These are phyloP conservation scores for Zopfia rhizophila DNA, from an alignment of 2,329 filamentous ascomycete genomes.

Conservation along the genomic window DNA sequence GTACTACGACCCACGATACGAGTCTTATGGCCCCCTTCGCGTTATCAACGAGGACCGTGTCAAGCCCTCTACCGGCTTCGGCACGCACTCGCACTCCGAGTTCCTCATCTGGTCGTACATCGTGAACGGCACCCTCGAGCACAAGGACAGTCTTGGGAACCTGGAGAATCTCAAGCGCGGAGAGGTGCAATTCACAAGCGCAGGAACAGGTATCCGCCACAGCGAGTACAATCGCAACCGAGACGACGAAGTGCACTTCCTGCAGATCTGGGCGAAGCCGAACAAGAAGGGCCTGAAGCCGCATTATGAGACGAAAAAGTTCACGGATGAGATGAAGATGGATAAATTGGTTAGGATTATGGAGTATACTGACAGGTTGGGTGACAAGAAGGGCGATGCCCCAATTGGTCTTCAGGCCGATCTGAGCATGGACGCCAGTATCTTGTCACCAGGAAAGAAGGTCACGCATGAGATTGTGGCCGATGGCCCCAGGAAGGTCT, in stretches of 20 bases:
- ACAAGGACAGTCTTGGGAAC: constrained; percentile 84
- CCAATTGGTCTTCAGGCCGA: constrained; percentile 88
- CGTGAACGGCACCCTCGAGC: constrained; percentile 84
- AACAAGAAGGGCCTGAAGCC: constrained; percentile 78
- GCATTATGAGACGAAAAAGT: constrained; percentile 79
- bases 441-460: constrained; percentile 71
- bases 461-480: constrained; percentile 80
- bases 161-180: constrained; percentile 77
- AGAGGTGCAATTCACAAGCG: constrained; percentile 90
- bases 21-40: constrained; percentile 78
- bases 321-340: constrained; percentile 77
- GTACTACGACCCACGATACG: constrained; percentile 74
- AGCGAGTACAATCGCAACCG: constrained; percentile 83
- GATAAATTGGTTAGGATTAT: constrained; percentile 78
- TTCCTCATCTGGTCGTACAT: constrained; percentile 93
- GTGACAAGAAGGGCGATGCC: constrained; percentile 71
- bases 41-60: constrained; percentile 93
- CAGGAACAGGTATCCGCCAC: constrained; percentile 83
- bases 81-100: constrained; percentile 84
- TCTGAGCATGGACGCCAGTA: constrained; percentile 81
- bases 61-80: constrained; percentile 77
- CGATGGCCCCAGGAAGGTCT: constrained; percentile 75
- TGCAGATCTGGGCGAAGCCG: constrained; percentile 89
- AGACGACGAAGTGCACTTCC: constrained; percentile 78
- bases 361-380: constrained; percentile 72